Conservation (phyloP, 2,329 filamentous ascomycete species). For the Aurifilum marmelostoma region DNA sequence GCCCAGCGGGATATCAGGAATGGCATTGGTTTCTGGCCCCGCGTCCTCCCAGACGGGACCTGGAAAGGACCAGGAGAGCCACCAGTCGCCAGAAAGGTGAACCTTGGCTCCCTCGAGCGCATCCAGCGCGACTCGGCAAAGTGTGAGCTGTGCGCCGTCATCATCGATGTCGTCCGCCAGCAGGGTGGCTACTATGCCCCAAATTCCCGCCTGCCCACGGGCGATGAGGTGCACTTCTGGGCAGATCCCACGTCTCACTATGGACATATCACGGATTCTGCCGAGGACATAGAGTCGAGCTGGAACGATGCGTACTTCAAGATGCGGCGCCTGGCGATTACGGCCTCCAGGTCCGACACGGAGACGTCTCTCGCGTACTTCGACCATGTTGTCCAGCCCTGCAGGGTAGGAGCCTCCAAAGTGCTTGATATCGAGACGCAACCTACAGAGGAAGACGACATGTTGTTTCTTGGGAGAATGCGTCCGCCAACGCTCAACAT, state of each 20-base stretch:
- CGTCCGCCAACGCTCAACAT: background rate
- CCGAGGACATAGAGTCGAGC: conserved; percentile 6
- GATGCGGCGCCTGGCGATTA: background rate
- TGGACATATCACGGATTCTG: background rate
- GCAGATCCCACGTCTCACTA: conserved; percentile 2
- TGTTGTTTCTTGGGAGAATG: conserved; percentile 3
- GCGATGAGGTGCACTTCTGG: background rate
- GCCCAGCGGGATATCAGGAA: background rate
- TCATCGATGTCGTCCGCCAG: background rate
- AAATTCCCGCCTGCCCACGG: background rate
- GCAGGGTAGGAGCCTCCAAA: background rate
- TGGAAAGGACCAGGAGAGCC: background rate
- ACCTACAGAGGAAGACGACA: background rate
- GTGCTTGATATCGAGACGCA: background rate
- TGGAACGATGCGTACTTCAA: conserved; percentile 4
- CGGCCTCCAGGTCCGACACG: background rate
- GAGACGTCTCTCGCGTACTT: background rate
- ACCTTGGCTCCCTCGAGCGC: background rate
- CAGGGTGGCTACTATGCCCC: background rate
- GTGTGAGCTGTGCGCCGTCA: background rate
- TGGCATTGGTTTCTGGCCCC: background rate
- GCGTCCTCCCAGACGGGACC: background rate
- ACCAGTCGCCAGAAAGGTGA: background rate
- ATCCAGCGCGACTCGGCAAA: background rate
- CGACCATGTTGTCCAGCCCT: background rate